These are phyloP conservation scores for Candida endomychidarum DNA, from an alignment of 805 yeast species.

Conservation along the genomic window DNA sequence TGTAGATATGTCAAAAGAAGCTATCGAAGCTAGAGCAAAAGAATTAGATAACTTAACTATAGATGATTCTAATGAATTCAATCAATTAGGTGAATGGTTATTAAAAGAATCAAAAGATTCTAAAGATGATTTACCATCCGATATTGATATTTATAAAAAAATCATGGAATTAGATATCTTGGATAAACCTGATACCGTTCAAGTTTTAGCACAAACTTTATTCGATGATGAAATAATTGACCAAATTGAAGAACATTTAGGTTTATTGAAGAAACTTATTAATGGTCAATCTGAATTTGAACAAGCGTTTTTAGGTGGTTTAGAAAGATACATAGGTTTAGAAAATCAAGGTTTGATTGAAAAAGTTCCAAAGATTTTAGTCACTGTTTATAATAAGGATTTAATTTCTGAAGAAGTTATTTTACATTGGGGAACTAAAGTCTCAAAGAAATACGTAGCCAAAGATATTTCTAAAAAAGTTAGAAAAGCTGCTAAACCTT, in stretches of 20 bases:
- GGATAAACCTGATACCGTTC: conserved; percentile 72
- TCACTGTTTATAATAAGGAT: conserved; percentile 80
- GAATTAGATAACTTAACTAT: conserved; percentile 70
- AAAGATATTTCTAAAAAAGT: conserved; percentile 91
- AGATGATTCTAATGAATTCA: conserved; percentile 51
- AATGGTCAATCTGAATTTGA: conserved; percentile 64
- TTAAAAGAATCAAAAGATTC: conserved; percentile 50
- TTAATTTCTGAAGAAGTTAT: conserved; percentile 81
- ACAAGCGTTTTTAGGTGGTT: conserved; percentile 90
- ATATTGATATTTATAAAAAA: conserved; percentile 90
- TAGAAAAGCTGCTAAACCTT: conserved; percentile 94
- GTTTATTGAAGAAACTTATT: conserved; percentile 77
- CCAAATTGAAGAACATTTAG: conserved; percentile 75
- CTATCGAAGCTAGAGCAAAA: conserved; percentile 86
- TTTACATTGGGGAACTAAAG: conserved; percentile 83
- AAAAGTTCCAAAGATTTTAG: conserved; percentile 75
- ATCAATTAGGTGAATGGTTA: conserved; percentile 90
- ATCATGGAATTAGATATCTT: conserved; percentile 76
- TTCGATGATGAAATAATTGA: conserved; percentile 75
- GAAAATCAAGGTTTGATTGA: conserved; percentile 70
- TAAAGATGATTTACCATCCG: conserved; percentile 66
- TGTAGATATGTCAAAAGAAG: conserved; percentile 95
- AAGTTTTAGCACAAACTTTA: conserved; percentile 88
- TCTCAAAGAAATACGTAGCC: conserved; percentile 89
- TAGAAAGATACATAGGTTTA: conserved; percentile 88